Percentiles rank a stretch among this genome's conserved stretches.
These are phyloP conservation scores for Coffea canephora DNA, from an alignment of 257 asterid genomes.

Conservation along the genomic window DNA sequence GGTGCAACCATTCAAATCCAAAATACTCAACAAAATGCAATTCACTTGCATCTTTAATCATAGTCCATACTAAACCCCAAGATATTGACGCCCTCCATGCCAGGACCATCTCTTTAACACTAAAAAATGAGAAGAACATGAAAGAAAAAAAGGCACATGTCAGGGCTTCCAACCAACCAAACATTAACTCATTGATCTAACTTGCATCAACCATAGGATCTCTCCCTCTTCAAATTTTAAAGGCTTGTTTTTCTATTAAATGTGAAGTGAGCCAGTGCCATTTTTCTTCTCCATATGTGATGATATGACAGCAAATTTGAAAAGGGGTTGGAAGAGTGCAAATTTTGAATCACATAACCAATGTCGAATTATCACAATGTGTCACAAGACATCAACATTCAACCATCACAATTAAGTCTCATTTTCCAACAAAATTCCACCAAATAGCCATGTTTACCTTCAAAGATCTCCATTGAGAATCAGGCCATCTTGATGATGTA, in stretches of 20 bases:
- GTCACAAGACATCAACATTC: background rate
- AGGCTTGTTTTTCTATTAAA: background rate
- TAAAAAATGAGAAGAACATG: background rate
- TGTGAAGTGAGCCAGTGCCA: background rate
- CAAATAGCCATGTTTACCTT: conserved; percentile 51
- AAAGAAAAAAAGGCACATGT: background rate
- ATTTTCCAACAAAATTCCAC: background rate
- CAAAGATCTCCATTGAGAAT: conserved; percentile 92
- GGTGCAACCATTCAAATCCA: background rate
- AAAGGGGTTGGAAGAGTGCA: background rate
- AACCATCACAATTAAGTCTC: background rate
- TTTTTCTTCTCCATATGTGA: background rate
- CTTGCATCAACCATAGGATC: background rate
- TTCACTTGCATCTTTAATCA: background rate
- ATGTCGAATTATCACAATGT: background rate
- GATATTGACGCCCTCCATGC: background rate
- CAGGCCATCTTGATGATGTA: conserved; percentile 72
- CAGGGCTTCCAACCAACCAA: background rate
- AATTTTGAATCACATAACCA: background rate
- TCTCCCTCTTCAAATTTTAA: background rate
- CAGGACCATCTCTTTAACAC: background rate
- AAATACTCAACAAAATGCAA: background rate
- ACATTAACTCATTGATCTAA: background rate
- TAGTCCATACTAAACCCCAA: background rate
- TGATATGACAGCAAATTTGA: background rate